phyloP scores from a whole-genome alignment of 148 eudicot species.

The Fagopyrum homotropicum region DNA sequence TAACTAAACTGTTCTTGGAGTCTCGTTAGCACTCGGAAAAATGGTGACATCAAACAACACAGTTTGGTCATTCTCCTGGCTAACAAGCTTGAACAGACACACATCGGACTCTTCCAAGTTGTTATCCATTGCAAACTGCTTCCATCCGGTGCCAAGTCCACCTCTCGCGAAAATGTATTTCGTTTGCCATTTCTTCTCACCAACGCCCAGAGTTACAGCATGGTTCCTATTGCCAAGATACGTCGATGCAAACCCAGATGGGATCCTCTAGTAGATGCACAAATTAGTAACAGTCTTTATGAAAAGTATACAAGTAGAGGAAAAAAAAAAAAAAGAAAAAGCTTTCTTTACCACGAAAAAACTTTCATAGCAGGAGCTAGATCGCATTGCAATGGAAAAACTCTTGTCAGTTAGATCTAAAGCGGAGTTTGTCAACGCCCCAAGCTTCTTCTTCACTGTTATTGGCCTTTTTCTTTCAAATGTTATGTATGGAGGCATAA shows the following conservation, averaged over 20 bases:
- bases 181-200: conserved; percentile 17
- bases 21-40: background rate
- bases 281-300: background rate
- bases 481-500: no score
- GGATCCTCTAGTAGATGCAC: conserved; percentile 2
- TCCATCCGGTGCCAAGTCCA: conserved; percentile 21
- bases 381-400: background rate
- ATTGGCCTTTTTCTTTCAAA: background rate
- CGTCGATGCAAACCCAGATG: conserved; percentile 9
- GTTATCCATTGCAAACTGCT: conserved; percentile 17
- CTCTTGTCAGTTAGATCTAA: background rate
- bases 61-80: conserved; percentile 1
- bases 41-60: conserved; percentile 6
- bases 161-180: conserved; percentile 5
- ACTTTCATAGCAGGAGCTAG: background rate
- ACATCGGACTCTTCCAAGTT: conserved; percentile 18
- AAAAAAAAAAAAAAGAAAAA: background rate
- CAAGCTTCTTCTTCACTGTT: background rate
- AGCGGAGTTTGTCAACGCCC: background rate
- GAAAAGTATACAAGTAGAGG: background rate
- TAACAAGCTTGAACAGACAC: conserved; percentile 18
- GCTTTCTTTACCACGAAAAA: background rate
- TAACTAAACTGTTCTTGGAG: background rate
- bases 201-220: conserved; percentile 9
- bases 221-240: conserved; percentile 12